Conservation (phyloP, 208 protist genomes). For the Leishmania turanica region DNA sequence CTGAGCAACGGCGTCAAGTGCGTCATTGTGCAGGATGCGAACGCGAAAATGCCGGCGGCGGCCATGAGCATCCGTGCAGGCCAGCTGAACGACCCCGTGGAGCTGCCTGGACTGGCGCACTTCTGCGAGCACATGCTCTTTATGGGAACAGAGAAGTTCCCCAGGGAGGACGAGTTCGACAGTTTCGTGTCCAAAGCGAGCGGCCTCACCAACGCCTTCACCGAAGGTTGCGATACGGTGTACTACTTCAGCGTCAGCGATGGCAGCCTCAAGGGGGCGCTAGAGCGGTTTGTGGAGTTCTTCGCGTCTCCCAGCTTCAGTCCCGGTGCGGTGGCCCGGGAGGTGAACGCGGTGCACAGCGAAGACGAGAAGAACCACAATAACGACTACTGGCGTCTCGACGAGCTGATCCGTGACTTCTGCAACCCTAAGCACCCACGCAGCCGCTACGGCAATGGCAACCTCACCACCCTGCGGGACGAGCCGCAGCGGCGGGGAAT, state of each 20-base stretch:
- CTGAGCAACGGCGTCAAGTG: conserved; percentile 77
- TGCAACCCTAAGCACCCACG: conserved; percentile 70
- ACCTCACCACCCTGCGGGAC: conserved; percentile 79
- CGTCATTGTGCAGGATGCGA: conserved; percentile 74
- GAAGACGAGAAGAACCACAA: conserved; percentile 94
- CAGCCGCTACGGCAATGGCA: conserved; percentile 89
- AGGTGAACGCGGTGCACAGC: conserved; percentile 94
- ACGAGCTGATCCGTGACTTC: conserved; percentile 67
- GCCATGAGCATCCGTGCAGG: conserved; percentile 83
- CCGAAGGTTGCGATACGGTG: conserved; percentile 67
- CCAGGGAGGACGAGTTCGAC: conserved; percentile 88
- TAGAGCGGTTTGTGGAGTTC: conserved; percentile 95
- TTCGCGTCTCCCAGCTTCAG: conserved; percentile 93
- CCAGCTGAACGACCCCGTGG: conserved; percentile 63
- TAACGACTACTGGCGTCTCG: conserved; percentile 78
- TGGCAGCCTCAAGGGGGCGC: conserved; percentile 67
- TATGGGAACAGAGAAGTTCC: conserved; percentile 93
- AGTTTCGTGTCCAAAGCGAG: conserved; percentile 69
- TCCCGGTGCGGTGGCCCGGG: conserved; percentile 65
- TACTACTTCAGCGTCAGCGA: conserved; percentile 90
- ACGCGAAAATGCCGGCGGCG: conserved; percentile 54
- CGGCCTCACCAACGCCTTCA: conserved; percentile 90
- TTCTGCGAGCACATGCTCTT: conserved; percentile 96
- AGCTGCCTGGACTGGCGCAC: conserved; percentile 86
- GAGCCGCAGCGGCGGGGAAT: conserved; percentile 50